Evolutionary conservation across 2,329 filamentous ascomycete genomes (phyloP).

Genomic region (Acrocalymma vagum): DNA sequence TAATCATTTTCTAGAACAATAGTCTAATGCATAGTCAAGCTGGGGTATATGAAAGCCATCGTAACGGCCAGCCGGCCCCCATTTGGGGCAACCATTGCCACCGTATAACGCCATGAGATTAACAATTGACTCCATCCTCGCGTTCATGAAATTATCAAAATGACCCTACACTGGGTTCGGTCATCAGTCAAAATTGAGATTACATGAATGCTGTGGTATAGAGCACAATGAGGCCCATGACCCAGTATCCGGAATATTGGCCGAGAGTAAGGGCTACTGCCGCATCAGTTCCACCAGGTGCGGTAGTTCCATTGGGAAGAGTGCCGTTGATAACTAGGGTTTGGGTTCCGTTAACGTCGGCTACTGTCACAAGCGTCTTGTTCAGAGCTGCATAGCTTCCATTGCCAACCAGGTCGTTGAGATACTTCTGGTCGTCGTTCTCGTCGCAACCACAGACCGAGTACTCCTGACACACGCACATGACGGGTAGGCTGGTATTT

Average conservation of each 20-base stretch:
- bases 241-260: constrained; percentile 49
- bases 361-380: constrained; percentile 68
- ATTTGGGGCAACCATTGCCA: too few species aligned
- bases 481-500: constrained; percentile 68
- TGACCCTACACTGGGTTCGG: neutral
- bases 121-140: too few species aligned
- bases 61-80: too few species aligned
- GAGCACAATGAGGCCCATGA: constrained; percentile 47
- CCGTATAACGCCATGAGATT: too few species aligned
- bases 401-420: constrained; percentile 66
- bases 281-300: constrained; percentile 46
- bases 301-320: constrained; percentile 66
- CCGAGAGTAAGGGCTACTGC: constrained; percentile 28
- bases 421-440: constrained; percentile 66
- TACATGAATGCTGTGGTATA: too few species aligned
- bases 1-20: too few species aligned
- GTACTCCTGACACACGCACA: constrained; percentile 68
- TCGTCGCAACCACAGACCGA: constrained; percentile 74
- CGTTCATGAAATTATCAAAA: too few species aligned
- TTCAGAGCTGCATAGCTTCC: constrained; percentile 67
- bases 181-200: too few species aligned
- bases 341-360: constrained; percentile 67
- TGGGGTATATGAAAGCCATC: too few species aligned
- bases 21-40: too few species aligned
- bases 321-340: constrained; percentile 80